These are phyloP conservation scores for Schwanniomyces polymorphus DNA, from an alignment of 805 yeast species.

Conservation along the genomic window DNA sequence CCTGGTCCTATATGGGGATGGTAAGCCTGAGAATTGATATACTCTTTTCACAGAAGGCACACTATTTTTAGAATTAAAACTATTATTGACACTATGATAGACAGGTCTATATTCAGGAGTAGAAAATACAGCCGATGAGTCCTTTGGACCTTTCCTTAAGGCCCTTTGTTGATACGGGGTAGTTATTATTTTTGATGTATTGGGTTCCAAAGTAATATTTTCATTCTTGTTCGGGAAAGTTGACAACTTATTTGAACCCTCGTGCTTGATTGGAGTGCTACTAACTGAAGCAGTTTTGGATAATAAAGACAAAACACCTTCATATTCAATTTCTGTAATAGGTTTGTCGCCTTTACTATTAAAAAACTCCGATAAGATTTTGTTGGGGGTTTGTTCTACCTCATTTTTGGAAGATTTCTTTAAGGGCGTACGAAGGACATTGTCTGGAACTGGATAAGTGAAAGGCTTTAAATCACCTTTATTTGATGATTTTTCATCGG, in stretches of 20 bases:
- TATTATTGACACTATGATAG: constrained; percentile 31
- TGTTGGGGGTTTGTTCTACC: constrained; percentile 39
- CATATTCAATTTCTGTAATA: constrained; percentile 70
- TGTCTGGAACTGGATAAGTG: constrained; percentile 8
- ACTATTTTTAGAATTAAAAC: constrained; percentile 15
- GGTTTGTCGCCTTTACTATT: constrained; percentile 74
- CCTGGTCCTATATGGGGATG: constrained; percentile 44
- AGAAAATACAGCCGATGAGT: constrained; percentile 14
- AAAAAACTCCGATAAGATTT: constrained; percentile 67
- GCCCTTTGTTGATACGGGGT: constrained; percentile 29
- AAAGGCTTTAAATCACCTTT: constrained; percentile 3
- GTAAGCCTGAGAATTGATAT: constrained; percentile 45
- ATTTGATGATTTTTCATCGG: not conserved
- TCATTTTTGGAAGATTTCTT: not conserved
- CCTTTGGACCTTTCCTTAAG: constrained; percentile 22
- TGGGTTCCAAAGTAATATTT: not conserved
- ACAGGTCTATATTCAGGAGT: constrained; percentile 41
- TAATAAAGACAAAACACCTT: constrained; percentile 72
- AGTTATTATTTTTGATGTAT: constrained; percentile 10
- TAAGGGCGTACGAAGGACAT: constrained; percentile 1
- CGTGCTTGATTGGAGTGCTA: constrained; percentile 3
- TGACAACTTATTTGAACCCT: not conserved
- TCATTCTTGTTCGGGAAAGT: not conserved
- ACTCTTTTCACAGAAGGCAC: constrained; percentile 41
- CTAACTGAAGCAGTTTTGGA: constrained; percentile 11